These are phyloP conservation scores for Sphaerulina populicola DNA, from an alignment of 2,329 filamentous ascomycete species.

Conservation along the genomic window DNA sequence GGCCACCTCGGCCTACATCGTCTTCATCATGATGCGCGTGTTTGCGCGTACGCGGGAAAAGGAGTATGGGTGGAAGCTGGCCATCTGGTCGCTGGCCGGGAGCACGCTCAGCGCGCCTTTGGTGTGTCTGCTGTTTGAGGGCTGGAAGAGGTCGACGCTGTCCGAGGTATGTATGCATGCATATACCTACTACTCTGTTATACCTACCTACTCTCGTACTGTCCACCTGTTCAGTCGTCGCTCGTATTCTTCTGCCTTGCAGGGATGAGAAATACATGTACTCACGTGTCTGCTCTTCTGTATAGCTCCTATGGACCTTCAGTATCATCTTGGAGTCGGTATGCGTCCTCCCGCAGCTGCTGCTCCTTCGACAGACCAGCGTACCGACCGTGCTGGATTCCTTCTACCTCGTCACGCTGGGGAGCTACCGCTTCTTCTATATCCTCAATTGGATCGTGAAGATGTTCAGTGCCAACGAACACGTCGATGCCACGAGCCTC, in stretches of 20 bases:
- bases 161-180: slow-evolving; percentile 17
- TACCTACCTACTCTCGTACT: neutral
- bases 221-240: neutral
- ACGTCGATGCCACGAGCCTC: slow-evolving; percentile 56
- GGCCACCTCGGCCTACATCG: slow-evolving; percentile 71
- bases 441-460: slow-evolving; percentile 77
- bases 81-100: slow-evolving; percentile 58
- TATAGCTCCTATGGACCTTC: slow-evolving; percentile 73
- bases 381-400: slow-evolving; percentile 94
- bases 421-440: slow-evolving; percentile 81
- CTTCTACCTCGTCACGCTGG: slow-evolving; percentile 84
- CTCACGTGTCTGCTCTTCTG: neutral
- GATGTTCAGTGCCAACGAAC: slow-evolving; percentile 45
- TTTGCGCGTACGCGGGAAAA: slow-evolving; percentile 81
- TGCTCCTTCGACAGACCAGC: slow-evolving; percentile 86
- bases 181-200: too few species aligned
- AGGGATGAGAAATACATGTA: neutral
- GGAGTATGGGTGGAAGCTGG: slow-evolving; percentile 90
- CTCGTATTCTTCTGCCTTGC: neutral
- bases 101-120: slow-evolving; percentile 63
- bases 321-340: slow-evolving; percentile 87
- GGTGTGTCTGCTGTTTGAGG: slow-evolving; percentile 59
- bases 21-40: slow-evolving; percentile 76
- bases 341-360: slow-evolving; percentile 80
- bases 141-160: slow-evolving; percentile 21